Evolutionary conservation across 805 yeast species (phyloP).

Genomic region (Starmerella sp.): DNA sequence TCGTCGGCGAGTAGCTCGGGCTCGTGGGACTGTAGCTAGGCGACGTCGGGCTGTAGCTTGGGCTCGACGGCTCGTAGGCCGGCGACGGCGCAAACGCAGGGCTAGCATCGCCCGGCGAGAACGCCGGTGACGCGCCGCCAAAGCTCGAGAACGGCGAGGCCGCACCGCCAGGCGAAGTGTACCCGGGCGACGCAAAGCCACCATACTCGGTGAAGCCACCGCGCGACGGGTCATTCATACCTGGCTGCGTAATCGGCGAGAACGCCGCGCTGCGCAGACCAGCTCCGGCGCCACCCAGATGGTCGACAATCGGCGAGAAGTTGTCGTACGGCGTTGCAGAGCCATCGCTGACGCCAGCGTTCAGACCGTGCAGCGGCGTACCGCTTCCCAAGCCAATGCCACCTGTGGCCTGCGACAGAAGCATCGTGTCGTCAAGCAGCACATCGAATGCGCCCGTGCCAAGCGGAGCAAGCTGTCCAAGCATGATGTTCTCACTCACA

Average conservation of each 20-base stretch:
- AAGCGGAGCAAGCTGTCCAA: conserved; percentile 96
- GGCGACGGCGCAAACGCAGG: conserved; percentile 67
- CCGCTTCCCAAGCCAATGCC: conserved; percentile 34
- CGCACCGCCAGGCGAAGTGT: conserved; percentile 40
- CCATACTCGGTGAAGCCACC: conserved; percentile 88
- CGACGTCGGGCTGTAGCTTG: conserved; percentile 58
- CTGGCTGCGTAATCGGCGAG: conserved; percentile 86
- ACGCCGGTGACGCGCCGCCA: conserved; percentile 38
- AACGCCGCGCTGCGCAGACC: conserved; percentile 57
- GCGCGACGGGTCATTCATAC: conserved; percentile 54
- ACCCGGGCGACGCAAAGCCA: conserved; percentile 40
- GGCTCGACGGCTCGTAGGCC: conserved; percentile 57
- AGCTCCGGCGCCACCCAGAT: conserved; percentile 19
- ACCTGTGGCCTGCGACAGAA: conserved; percentile 39
- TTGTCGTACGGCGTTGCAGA: conserved; percentile 85
- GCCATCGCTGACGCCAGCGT: conserved; percentile 43
- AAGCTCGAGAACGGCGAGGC: conserved; percentile 45
- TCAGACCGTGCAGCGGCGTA: conserved; percentile 26
- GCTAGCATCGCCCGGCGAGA: conserved; percentile 56
- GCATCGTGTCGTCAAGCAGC: conserved; percentile 80
- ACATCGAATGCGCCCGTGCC: conserved; percentile 98
- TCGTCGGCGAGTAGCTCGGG: conserved; percentile 33
- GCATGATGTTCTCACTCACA: conserved; percentile 92
- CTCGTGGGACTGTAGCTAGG: conserved; percentile 60
- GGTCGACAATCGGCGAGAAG: conserved; percentile 38